Conservation (phyloP, 495 filamentous ascomycete species). For the Haplographium delicatum region DNA sequence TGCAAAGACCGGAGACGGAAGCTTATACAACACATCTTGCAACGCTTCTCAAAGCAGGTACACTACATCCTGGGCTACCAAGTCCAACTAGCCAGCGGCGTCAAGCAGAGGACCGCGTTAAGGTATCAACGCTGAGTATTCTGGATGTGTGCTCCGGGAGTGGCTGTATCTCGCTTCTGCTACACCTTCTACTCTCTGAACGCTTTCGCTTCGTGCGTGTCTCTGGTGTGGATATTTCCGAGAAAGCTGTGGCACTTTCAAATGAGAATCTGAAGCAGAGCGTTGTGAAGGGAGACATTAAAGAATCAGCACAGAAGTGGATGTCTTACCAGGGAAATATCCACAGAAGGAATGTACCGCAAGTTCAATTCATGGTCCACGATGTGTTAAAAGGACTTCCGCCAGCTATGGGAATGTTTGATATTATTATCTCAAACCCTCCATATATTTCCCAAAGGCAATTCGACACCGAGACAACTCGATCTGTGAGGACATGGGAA, state of each 20-base stretch:
- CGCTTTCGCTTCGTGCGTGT: constrained; percentile 19
- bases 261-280: constrained; percentile 55
- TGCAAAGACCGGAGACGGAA: constrained; percentile 62
- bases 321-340: not conserved
- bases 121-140: constrained; percentile 42
- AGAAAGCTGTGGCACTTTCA: constrained; percentile 56
- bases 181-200: constrained; percentile 49
- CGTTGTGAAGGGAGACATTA: not conserved
- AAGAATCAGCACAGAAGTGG: not conserved
- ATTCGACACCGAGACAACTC: constrained; percentile 53
- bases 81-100: too few species aligned
- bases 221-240: constrained; percentile 57
- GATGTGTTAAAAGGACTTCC: constrained; percentile 80
- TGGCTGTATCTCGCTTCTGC: constrained; percentile 80
- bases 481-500: constrained; percentile 76
- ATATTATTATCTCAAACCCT: constrained; percentile 78
- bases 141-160: constrained; percentile 87
- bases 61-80: too few species aligned
- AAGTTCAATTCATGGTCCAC: constrained; percentile 2
- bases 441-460: constrained; percentile 72
- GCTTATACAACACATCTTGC: constrained; percentile 56
- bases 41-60: constrained; percentile 30
- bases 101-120: too few species aligned
- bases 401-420: constrained; percentile 58
- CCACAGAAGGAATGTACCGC: not conserved